phyloP scores from a whole-genome alignment of 169 alveolate species.

The Babesia bovis region DNA sequence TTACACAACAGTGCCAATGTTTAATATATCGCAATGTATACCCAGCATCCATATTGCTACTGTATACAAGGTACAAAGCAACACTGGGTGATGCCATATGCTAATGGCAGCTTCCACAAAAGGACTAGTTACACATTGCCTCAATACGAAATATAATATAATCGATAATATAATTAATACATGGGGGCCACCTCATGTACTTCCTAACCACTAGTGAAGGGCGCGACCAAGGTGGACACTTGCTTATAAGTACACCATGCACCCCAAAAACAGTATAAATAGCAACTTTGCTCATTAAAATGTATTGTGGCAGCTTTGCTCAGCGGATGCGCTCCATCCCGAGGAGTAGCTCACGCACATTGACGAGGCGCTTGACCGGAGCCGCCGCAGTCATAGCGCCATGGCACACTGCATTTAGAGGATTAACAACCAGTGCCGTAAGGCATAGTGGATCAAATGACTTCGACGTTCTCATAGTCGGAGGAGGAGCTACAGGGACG shows the following conservation, averaged over 20 bases:
- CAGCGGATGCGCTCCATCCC: neutral
- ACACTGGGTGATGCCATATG: too few species aligned
- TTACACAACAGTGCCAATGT: too few species aligned
- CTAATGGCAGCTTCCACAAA: too few species aligned
- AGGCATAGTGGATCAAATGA: constrained; percentile 33
- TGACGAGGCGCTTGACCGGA: too few species aligned
- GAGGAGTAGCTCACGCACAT: constrained; percentile 10
- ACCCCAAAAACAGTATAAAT: too few species aligned
- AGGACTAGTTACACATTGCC: too few species aligned
- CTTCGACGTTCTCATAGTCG: constrained; percentile 80
- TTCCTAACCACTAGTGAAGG: neutral
- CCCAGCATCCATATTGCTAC: too few species aligned
- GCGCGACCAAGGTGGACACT: neutral
- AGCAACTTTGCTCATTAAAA: too few species aligned
- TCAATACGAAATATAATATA: too few species aligned
- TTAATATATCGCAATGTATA: too few species aligned
- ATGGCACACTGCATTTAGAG: neutral
- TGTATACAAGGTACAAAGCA: too few species aligned
- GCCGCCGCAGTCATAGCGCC: neutral
- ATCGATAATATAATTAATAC: neutral
- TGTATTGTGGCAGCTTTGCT: neutral
- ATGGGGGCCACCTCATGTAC: constrained; percentile 1
- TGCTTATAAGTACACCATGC: too few species aligned
- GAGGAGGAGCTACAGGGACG: constrained; percentile 87
- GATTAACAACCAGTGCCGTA: neutral